Evolutionary conservation across 306 rosid genomes (phyloP).

Genomic region (Macrotyloma uniflorum): DNA sequence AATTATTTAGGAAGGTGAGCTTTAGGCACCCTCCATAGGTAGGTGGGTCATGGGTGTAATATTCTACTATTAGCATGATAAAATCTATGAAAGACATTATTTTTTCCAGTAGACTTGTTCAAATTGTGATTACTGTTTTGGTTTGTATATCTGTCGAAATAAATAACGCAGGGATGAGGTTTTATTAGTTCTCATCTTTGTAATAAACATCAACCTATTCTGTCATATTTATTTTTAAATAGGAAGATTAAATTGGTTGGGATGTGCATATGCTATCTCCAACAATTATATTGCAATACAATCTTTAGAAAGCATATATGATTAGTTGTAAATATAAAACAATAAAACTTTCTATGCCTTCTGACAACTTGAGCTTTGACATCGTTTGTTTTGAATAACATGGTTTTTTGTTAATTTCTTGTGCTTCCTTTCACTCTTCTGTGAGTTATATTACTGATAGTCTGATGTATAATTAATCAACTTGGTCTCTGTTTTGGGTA

Average conservation of each 20-base stretch:
- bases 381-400: slow-evolving; percentile 27
- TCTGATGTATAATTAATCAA: slow-evolving; percentile 31
- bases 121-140: slow-evolving; percentile 34
- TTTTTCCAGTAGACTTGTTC: slow-evolving; percentile 29
- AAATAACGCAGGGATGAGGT: slow-evolving; percentile 19
- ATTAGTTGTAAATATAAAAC: slow-evolving; percentile 12
- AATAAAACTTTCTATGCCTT: slow-evolving; percentile 31
- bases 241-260: slow-evolving; percentile 32
- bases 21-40: slow-evolving; percentile 38
- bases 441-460: not conserved
- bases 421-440: slow-evolving; percentile 24
- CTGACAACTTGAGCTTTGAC: slow-evolving; percentile 19
- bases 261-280: not conserved
- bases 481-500: slow-evolving; percentile 28
- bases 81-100: slow-evolving; percentile 25
- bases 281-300: slow-evolving; percentile 32
- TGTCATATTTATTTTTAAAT: slow-evolving; percentile 12
- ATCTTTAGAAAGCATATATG: slow-evolving; percentile 28
- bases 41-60: slow-evolving; percentile 30
- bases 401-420: slow-evolving; percentile 12
- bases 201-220: slow-evolving; percentile 9
- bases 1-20: slow-evolving; percentile 94
- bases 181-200: slow-evolving; percentile 21
- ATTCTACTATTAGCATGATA: slow-evolving; percentile 19
- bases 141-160: slow-evolving; percentile 13